Conservation (phyloP, 2,329 filamentous ascomycete genomes). For the Acephala macrosclerotiorum region DNA sequence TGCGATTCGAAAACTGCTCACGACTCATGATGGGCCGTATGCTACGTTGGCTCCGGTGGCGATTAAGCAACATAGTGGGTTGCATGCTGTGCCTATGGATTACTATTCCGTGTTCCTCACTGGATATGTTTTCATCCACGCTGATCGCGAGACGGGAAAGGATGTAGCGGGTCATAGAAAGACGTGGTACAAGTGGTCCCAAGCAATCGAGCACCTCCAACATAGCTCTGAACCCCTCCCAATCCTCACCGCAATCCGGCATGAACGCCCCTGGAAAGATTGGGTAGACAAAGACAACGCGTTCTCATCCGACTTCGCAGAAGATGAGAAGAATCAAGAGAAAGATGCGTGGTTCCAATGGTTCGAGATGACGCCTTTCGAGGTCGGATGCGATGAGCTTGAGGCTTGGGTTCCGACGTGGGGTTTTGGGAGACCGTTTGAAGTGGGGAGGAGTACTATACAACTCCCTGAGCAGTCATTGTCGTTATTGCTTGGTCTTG, state of each 20-base stretch:
- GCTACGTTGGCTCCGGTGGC: neutral
- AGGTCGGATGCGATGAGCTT: conserved; percentile 70
- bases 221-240: conserved; percentile 67
- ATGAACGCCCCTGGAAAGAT: conserved; percentile 66
- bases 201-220: conserved; percentile 49
- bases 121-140: conserved; percentile 28
- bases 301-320: conserved; percentile 38
- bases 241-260: conserved; percentile 73
- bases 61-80: neutral
- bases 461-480: conserved; percentile 46
- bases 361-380: conserved; percentile 74
- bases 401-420: conserved; percentile 71
- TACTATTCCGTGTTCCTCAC: conserved; percentile 8
- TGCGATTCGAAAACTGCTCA: neutral
- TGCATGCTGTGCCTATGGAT: conserved; percentile 3
- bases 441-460: conserved; percentile 53
- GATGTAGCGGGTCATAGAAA: neutral
- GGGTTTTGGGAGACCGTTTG: conserved; percentile 68
- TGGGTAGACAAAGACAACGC: conserved; percentile 42
- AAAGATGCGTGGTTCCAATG: conserved; percentile 73
- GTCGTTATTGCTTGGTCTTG: conserved; percentile 43
- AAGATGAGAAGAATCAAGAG: conserved; percentile 39
- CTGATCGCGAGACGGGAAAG: neutral
- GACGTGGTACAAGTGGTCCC: conserved; percentile 42
- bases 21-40: conserved; percentile 2